phyloP scores from a whole-genome alignment of 2,329 filamentous ascomycete genomes.

The Beauveria asiatica region DNA sequence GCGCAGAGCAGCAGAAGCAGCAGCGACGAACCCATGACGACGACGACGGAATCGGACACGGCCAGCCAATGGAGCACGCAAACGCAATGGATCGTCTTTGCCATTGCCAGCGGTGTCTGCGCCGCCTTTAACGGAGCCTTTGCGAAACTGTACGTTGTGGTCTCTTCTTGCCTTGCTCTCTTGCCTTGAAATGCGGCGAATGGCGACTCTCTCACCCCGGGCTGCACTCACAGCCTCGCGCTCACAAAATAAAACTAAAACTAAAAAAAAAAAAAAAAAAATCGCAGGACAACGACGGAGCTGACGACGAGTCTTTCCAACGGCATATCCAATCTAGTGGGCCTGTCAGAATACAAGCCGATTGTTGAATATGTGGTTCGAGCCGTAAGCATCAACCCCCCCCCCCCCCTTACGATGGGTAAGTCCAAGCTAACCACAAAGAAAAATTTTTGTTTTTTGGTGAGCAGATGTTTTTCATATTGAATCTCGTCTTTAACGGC shows the following conservation, averaged over 20 bases:
- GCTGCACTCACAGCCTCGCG: not conserved
- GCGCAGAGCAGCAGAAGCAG: not conserved
- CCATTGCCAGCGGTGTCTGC: slow-evolving; percentile 65
- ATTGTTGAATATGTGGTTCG: slow-evolving; percentile 41
- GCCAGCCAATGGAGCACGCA: slow-evolving; percentile 22
- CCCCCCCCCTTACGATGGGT: no score
- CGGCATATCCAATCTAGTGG: slow-evolving; percentile 34
- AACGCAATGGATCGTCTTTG: slow-evolving; percentile 56
- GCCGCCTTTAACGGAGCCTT: slow-evolving; percentile 78
- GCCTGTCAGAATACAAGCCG: slow-evolving; percentile 31
- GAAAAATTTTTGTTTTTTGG: not conserved
- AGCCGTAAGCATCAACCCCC: slow-evolving; percentile 30
- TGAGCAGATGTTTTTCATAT: slow-evolving; percentile 58
- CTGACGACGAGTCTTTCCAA: slow-evolving; percentile 42
- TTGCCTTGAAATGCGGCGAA: no score
- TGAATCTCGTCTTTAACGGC: slow-evolving; percentile 68
- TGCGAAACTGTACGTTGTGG: slow-evolving; percentile 61
- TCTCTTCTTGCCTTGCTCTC: no score
- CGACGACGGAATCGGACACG: slow-evolving; percentile 7
- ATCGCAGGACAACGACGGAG: slow-evolving; percentile 44
- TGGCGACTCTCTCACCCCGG: not conserved
- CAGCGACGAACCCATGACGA: not conserved
- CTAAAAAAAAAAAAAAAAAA: no score
- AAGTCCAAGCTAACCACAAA: not conserved
- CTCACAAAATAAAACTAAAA: no score